Evolutionary conservation across 768 basidiomycete genomes (phyloP).

Genomic region (Tylopilus sp.): DNA sequence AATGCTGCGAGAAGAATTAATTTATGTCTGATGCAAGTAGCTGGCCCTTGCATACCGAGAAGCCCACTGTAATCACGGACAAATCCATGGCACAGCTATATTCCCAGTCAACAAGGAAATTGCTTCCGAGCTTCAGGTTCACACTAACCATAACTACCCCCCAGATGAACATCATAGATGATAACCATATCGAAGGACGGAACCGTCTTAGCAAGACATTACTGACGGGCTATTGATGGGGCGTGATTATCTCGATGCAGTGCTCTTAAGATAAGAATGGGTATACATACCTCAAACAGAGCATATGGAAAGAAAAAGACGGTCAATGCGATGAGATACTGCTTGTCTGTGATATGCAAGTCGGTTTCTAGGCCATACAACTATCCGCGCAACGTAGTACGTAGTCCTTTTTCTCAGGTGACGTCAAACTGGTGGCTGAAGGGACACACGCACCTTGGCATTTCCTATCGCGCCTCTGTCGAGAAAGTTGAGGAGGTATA

Average conservation of each 20-base stretch:
- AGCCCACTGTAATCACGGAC: conserved; percentile 59
- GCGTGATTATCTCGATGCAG: not conserved
- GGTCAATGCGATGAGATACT: conserved; percentile 66
- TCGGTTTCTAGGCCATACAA: conserved; percentile 57
- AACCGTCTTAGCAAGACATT: conserved; percentile 58
- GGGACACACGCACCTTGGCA: conserved; percentile 50
- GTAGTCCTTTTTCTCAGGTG: not conserved
- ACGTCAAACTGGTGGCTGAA: not conserved
- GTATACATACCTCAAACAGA: conserved; percentile 54
- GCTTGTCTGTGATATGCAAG: conserved; percentile 56
- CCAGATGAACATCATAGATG: conserved; percentile 40
- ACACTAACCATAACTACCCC: conserved; percentile 38
- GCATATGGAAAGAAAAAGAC: conserved; percentile 78
- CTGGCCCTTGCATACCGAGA: conserved; percentile 40
- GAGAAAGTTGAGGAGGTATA: conserved; percentile 76
- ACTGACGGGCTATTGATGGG: conserved; percentile 58
- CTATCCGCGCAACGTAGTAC: conserved; percentile 34
- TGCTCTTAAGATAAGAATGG: not conserved
- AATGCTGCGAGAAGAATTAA: too few species aligned
- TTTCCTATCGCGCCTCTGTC: conserved; percentile 65
- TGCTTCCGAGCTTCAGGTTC: not conserved
- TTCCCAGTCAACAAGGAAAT: not conserved
- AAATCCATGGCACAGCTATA: conserved; percentile 61
- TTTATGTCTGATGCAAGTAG: too few species aligned
- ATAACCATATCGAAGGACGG: conserved; percentile 64